phyloP scores from a whole-genome alignment of 345 rosid species.

The Eucalyptus lansdowneana region DNA sequence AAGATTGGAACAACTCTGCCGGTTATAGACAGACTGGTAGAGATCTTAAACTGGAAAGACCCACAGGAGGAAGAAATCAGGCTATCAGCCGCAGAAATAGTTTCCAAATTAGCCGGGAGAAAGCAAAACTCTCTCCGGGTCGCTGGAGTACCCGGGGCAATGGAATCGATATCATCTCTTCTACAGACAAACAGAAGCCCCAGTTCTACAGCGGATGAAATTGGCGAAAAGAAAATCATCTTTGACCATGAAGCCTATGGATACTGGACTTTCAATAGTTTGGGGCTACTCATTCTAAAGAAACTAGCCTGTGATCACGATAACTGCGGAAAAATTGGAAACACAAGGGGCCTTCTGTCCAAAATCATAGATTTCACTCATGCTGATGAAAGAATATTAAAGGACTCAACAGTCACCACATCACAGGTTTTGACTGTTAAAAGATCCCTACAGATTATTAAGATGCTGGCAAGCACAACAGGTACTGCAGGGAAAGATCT shows the following conservation, averaged over 20 bases:
- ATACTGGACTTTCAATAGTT: conserved; percentile 52
- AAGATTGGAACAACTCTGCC: conserved; percentile 57
- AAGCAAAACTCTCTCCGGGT: conserved; percentile 64
- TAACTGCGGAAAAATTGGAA: conserved; percentile 81
- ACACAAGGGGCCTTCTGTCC: conserved; percentile 66
- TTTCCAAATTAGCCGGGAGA: conserved; percentile 54
- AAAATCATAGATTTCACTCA: conserved; percentile 69
- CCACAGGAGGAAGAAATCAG: conserved; percentile 66
- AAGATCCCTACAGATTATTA: conserved; percentile 58
- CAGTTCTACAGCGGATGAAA: conserved; percentile 39
- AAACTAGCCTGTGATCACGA: conserved; percentile 67
- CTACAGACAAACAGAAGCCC: conserved; percentile 35
- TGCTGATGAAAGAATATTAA: conserved; percentile 33
- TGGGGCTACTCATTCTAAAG: conserved; percentile 70
- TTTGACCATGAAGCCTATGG: conserved; percentile 29
- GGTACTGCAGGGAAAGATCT: conserved; percentile 55
- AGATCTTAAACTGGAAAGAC: conserved; percentile 85
- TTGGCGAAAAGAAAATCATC: conserved; percentile 35
- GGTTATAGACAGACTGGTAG: conserved; percentile 58
- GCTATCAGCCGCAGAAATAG: conserved; percentile 53
- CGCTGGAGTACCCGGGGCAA: conserved; percentile 70
- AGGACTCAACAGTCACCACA: conserved; percentile 24
- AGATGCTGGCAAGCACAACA: conserved; percentile 57
- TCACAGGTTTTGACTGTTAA: conserved; percentile 52
- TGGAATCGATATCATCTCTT: conserved; percentile 81